Base-by-base conservation (phyloP, 768 basidiomycete genomes). In the Leccinum imitatum region DNA sequence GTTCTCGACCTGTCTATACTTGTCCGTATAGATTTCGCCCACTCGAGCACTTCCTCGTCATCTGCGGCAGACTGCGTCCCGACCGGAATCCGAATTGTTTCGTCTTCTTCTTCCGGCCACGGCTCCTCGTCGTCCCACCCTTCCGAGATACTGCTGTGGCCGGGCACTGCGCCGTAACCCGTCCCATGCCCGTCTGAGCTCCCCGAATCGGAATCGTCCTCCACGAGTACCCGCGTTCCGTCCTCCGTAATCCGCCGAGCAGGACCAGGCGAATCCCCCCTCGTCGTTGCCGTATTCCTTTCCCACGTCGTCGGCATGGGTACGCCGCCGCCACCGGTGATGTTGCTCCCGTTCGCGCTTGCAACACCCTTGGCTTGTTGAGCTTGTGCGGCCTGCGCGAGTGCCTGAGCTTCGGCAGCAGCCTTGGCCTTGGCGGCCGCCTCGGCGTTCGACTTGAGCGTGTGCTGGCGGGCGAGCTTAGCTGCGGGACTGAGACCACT, bases 401-500 rank as follows among this genome's bases (percentile, higher is more conserved):
- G 41, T 44, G 60, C 60, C 6, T 70, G 69, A 1, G 59, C 71
- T 33, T 71, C 76, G 10, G 68, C 72, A 47, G 71, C 69, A 0
- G 73, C 76, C 23, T 71, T 74, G 17, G 80, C 75, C 35, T 73
- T 77, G 1, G 77, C 79, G 15, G 79, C 81, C 3, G 78, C 80
- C 51, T 77, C 76, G 4, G 83, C 84, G 64, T 91, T 92, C 57
- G 83, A 91, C 78, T 89, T 92, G 61, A 97, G 84, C 5, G 95
- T 97, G 73, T 96, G 94, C 71, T 95, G 92, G 46, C 95, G 72
- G 1, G 92, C 94, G 11, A 96, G 81, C 71, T 90, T 88, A 3
- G 95, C 95, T 15, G 95, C 95, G 7, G 95, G 95, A 67, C 90
- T 91, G 23, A 96, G 76, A 8, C 93, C 95, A 54, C 82, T 85